Evolutionary conservation across 108 stramenopile genomes (phyloP), one percentile per base, ranked within the genome.

Genomic region (Stephanodiscus minutulus): DNA sequence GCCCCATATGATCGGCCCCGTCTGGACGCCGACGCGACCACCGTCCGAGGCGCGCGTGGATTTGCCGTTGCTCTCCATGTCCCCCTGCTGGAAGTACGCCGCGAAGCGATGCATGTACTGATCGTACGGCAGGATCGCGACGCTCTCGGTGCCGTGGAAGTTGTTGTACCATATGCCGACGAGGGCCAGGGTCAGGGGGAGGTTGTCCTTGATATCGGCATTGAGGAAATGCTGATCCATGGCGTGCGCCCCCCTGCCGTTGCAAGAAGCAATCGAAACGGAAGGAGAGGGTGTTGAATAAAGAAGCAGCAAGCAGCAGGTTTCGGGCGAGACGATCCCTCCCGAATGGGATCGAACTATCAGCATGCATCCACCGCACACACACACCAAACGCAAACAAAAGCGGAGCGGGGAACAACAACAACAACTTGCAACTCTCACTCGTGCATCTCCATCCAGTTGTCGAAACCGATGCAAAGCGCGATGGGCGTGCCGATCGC

Each of bases 21-120:
- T 75, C 28, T 76, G 71, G 24, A 77, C 76, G 57, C 66, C 52
- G 37, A 73, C 64, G 25, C 43, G 33, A 46, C 59, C 47, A 12
- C 85, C 85, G 21, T 86, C 83, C n/a, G n/a, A n/a, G 27, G 70
- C 60, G 24, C 75, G n/a, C 21, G 84, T 68, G 18, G 65, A 74
- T 88, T 93, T 93, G 18, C 92, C 92, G 81, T 93, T 93, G 47
- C 76, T 79, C 72, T 93, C 92, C 92, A 93, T 93, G 70, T 89
- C 88, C 29, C 90, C 84, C 83, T 94, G 93, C 56, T 94, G 93
- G 64, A 94, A 88, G 86, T 94, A 92, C 7, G 93, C 93, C 20
- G 93, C 89, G 64, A 94, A 91, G 22, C 90, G 82, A 44, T 91
- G 86, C 59, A 94, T 87, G 25, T 91, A 92, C 77, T 94, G 91